Percentiles rank a stretch among this genome's conserved stretches.
phyloP scores from a whole-genome alignment of 768 basidiomycete species.

The Pseudohyphozyma bogoriensis region DNA sequence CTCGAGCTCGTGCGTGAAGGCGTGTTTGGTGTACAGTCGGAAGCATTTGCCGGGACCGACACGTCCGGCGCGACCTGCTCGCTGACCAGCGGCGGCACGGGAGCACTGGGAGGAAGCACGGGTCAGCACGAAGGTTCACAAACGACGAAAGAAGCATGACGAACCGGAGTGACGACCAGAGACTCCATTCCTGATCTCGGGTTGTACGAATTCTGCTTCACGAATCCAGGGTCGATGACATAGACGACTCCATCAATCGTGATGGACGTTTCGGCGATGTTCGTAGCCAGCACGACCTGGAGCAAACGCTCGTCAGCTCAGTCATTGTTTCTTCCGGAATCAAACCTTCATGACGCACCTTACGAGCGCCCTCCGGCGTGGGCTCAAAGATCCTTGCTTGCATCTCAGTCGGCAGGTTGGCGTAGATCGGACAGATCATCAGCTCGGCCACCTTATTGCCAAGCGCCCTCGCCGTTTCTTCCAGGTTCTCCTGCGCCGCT shows the following conservation, averaged over 20 bases:
- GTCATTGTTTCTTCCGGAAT: rapidly evolving
- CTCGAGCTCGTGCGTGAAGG: slow-evolving; percentile 87
- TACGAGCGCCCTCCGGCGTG: slow-evolving; percentile 88
- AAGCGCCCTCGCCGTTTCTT: slow-evolving; percentile 85
- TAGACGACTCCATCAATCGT: slow-evolving; percentile 99
- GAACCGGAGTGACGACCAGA: slow-evolving; percentile 82
- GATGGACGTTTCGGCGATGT: slow-evolving; percentile 99
- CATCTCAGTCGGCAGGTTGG: slow-evolving; percentile 98
- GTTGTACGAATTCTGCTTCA: slow-evolving; percentile 98
- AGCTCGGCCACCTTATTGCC: slow-evolving; percentile 94
- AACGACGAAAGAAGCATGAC: slow-evolving; percentile 35
- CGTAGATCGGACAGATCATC: slow-evolving; percentile 94
- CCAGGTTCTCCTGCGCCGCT: slow-evolving; percentile 87
- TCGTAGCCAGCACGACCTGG: slow-evolving; percentile 85
- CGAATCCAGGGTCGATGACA: slow-evolving; percentile 97
- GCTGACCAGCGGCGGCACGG: slow-evolving; percentile 90
- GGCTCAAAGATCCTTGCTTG: slow-evolving; percentile 99
- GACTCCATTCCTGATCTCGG: slow-evolving; percentile 98
- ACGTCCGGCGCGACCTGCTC: slow-evolving; percentile 92
- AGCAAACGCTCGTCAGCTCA: background rate
- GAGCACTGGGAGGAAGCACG: slow-evolving; percentile 56
- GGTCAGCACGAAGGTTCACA: background rate
- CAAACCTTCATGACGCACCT: slow-evolving; percentile 39
- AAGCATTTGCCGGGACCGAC: slow-evolving; percentile 98
- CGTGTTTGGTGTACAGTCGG: slow-evolving; percentile 98